phyloP scores from a whole-genome alignment of 148 eudicot genomes.

The Diospyros lotus region DNA sequence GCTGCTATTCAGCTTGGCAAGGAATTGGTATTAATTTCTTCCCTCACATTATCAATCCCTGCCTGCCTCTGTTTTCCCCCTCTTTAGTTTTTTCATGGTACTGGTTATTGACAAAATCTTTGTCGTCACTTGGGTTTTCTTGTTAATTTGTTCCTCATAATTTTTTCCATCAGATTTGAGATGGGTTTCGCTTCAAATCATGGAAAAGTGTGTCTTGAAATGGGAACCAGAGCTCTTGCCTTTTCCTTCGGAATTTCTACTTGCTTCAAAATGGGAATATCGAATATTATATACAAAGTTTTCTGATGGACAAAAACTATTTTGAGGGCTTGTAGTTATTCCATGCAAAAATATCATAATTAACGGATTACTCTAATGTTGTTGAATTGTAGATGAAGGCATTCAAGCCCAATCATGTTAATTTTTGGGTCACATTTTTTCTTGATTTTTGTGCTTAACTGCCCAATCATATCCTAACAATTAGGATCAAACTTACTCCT shows the following conservation, averaged over 20 bases:
- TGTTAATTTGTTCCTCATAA: not conserved
- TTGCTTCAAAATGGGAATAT: too few species aligned
- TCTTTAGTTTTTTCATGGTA: not conserved
- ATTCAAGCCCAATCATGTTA: too few species aligned
- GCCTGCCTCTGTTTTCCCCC: not conserved
- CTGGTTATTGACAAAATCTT: slow-evolving; percentile 2
- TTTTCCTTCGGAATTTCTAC: slow-evolving; percentile 6
- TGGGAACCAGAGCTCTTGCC: slow-evolving; percentile 2
- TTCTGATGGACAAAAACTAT: too few species aligned
- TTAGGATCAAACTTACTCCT: too few species aligned
- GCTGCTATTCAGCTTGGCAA: slow-evolving; percentile 93
- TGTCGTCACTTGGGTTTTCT: slow-evolving; percentile 15
- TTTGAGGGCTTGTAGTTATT: too few species aligned
- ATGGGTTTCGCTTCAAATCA: slow-evolving; percentile 3
- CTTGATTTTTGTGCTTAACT: too few species aligned
- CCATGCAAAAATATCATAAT: too few species aligned
- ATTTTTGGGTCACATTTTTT: too few species aligned
- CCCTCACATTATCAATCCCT: not conserved
- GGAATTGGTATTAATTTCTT: slow-evolving; percentile 58
- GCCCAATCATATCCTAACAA: too few species aligned
- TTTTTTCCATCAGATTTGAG: slow-evolving; percentile 11
- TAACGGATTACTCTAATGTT: too few species aligned
- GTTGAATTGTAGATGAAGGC: too few species aligned
- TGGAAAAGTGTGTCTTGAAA: slow-evolving; percentile 4
- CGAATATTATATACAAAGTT: too few species aligned